These are phyloP conservation scores for Adansonia rubrostipa DNA, from an alignment of 441 rosid genomes.

Conservation along the genomic window DNA sequence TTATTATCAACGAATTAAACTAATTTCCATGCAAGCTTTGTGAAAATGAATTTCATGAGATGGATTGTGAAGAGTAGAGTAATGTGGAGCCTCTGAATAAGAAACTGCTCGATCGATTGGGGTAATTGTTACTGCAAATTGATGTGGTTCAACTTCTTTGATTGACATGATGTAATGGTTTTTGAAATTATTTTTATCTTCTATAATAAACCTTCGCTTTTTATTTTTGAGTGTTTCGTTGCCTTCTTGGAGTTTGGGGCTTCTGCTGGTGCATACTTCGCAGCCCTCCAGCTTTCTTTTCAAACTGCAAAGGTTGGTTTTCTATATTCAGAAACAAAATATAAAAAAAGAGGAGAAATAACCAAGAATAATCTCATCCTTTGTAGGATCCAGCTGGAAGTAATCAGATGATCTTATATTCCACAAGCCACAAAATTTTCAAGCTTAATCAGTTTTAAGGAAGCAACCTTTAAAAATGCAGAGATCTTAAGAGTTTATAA, in stretches of 20 bases:
- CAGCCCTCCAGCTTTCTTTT: not conserved
- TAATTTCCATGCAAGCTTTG: not conserved
- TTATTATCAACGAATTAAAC: not conserved
- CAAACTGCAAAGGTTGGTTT: not conserved
- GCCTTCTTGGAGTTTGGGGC: not conserved
- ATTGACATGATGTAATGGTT: not conserved
- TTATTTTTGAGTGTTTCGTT: not conserved
- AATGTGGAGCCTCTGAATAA: too few relatives aligned
- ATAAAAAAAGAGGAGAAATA: too few relatives aligned
- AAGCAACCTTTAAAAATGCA: too few relatives aligned
- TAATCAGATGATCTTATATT: too few relatives aligned
- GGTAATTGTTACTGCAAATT: not conserved
- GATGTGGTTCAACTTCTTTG: not conserved
- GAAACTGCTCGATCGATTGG: not conserved
- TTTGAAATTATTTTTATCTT: not conserved
- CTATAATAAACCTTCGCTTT: not conserved
- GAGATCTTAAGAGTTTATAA: too few relatives aligned
- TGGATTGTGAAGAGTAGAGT: not conserved
- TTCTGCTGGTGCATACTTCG: not conserved
- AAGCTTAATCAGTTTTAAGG: too few relatives aligned
- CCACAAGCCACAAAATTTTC: too few relatives aligned
- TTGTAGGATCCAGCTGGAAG: too few relatives aligned
- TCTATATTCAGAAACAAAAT: not conserved
- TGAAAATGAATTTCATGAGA: not conserved
- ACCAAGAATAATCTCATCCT: too few relatives aligned